These are phyloP conservation scores for Silene uniflora DNA, from an alignment of 148 eudicot species.

Conservation along the genomic window DNA sequence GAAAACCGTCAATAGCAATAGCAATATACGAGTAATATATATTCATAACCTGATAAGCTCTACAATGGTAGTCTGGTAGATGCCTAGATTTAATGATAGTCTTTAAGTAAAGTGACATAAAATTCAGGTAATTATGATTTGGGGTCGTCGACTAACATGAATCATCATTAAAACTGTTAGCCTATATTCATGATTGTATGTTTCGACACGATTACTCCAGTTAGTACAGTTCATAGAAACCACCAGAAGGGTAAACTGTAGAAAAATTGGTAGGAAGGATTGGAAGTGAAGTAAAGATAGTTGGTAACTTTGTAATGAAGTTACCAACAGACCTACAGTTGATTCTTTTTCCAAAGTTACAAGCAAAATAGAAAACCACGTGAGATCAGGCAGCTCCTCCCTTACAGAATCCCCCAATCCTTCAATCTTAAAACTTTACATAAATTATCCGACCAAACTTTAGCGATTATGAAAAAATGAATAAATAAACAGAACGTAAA, in stretches of 20 bases:
- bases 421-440: too few relatives aligned
- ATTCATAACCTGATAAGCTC: too few relatives aligned
- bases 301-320: constrained; percentile 6
- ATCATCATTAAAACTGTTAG: too few relatives aligned
- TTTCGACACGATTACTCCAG: not conserved
- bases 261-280: not conserved
- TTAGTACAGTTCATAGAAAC: not conserved
- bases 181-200: too few relatives aligned
- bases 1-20: too few relatives aligned
- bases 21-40: too few relatives aligned
- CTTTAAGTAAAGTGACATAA: too few relatives aligned
- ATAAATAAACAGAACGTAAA: not conserved
- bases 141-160: too few relatives aligned
- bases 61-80: too few relatives aligned
- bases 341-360: constrained; percentile 9
- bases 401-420: not conserved
- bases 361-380: constrained; percentile 12
- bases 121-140: too few relatives aligned
- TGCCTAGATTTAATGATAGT: too few relatives aligned
- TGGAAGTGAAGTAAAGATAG: constrained; percentile 8
- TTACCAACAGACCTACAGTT: not conserved
- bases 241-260: constrained; percentile 1
- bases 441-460: not conserved
- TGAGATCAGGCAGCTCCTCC: not conserved
- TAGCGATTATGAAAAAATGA: not conserved